Base-by-base conservation (phyloP, 129 eudicot species). In the Daucus carota region DNA sequence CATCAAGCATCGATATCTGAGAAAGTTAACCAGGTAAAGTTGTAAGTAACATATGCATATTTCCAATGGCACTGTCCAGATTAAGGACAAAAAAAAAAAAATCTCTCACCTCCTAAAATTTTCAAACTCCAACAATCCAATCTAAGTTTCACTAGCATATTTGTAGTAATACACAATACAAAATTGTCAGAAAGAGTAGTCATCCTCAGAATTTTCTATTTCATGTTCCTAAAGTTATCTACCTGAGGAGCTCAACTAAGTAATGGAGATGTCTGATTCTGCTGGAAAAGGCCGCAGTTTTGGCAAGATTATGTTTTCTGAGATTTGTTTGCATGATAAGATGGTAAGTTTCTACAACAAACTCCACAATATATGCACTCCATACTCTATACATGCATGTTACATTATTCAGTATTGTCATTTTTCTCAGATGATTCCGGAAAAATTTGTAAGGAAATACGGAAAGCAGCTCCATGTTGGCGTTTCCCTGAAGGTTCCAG, bases 391-490 rank as follows among this genome's bases (percentile, higher is more conserved):
- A 22, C 22, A 7, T 24, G 24, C 26, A 54, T 54, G 62, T 13
- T n/a, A 54, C 57, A 3, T 1, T 0, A 52, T 52, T 52, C 26
- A 52, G 0, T 6, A 8, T 22, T 22, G 8, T 54, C 62, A 54
- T 5, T 47, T 54, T 54, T 54, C 8, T 2, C 72, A 79, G 10
- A 67, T 77, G 65, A 45, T 76, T 8, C 80, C 74, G 0, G 32
- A 65, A 67, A 67, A 65, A 52, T 66, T 65, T 42, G 60, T 76
- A 3, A 31, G 22, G 26, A 22, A 66, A 1, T 34, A 65, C 2
- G 80, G 73, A 65, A 31, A 76, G 32, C 14, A 44, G 24, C 46
- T 76, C 15, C 12, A 50, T n/a, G 32, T 18, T 44, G 34, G 33
- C n/a, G 80, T 76, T 24, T 44, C 1, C 20, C 34, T 76, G 0